These are phyloP conservation scores for Davidsoniella virescens DNA, from an alignment of 2,329 filamentous ascomycete genomes.

Conservation along the genomic window DNA sequence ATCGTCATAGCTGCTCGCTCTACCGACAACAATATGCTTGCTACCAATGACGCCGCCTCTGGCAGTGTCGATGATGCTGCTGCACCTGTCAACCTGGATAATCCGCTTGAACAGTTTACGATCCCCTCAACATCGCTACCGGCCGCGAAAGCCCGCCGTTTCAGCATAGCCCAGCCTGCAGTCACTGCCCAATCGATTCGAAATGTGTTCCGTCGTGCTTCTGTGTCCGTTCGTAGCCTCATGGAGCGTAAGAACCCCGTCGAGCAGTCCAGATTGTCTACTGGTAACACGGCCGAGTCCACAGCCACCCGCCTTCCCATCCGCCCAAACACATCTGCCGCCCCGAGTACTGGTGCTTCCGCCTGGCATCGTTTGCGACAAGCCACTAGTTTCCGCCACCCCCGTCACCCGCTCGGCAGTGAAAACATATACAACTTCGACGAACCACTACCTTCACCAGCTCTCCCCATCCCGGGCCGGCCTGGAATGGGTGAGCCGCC, in stretches of 20 bases:
- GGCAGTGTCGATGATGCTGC: background rate
- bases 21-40: conserved; percentile 18
- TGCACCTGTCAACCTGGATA: conserved; percentile 13
- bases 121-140: conserved; percentile 19
- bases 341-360: conserved; percentile 15
- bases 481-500: conserved; percentile 33
- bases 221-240: conserved; percentile 36
- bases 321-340: conserved; percentile 3
- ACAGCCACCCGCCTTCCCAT: conserved; percentile 14
- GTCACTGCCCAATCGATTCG: conserved; percentile 25
- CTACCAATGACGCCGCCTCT: background rate
- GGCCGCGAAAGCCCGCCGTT: conserved; percentile 15
- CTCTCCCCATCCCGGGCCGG: conserved; percentile 29
- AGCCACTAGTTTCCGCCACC: conserved; percentile 33
- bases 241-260: conserved; percentile 20
- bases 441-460: conserved; percentile 14
- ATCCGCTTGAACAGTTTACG: too few species aligned
- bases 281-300: conserved; percentile 24
- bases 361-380: conserved; percentile 36
- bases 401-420: conserved; percentile 28
- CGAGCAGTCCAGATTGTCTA: too few species aligned
- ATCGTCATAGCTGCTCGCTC: background rate
- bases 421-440: conserved; percentile 13
- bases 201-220: conserved; percentile 38
- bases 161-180: conserved; percentile 17